Base-by-base conservation (phyloP, 306 rosid genomes). In the Acacia melanoxylon region DNA sequence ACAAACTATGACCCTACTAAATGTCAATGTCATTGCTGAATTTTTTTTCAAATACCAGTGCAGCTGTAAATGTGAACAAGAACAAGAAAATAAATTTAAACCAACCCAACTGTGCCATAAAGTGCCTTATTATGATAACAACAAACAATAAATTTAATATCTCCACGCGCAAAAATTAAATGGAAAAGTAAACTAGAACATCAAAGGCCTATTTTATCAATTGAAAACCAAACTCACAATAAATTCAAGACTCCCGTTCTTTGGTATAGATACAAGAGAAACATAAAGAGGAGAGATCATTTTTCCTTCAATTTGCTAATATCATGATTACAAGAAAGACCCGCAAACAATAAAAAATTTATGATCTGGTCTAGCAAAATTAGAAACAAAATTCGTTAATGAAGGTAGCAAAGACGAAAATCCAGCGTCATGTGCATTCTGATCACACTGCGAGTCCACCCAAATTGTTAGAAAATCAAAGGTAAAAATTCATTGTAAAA, bases 41-140 rank as follows among this genome's bases (percentile, higher is more conserved):
- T 67, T 62, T 67, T 62, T 62, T 27, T 27, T 2, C 66, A 37
- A 25, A 29, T 73, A 71, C 59, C 77, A 66, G 25, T 9, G 58
- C 20, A 61, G 16, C 69, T 68, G 25, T 46, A 80, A 73, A 75
- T 72, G 33, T 61, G 66, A 83, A 81, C 59, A 44, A 69, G 12
- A 70, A 41, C 29, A 16, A 69, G 70, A 76, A 73, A 78, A 84
- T 72, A 79, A 91, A 85, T 74, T 80, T 74, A 68, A 40, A 84
- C 92, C 88, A 84, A 83, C 87, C 90, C 82, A 90, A 86, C 87
- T 69, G 80, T 85, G 66, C 54, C 75, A 80, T 72, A 75, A 86
- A 80, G 88, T 68, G 83, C 80, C 74, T 69, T 42, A 78, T 42
- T 68, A 77, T 85, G 82, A 89, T 82, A 78, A 81, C 91, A 83